Percentiles rank a stretch among this genome's conserved stretches.
These are phyloP conservation scores for Pleurotus tuber-regium DNA, from an alignment of 768 basidiomycete species.

Conservation along the genomic window DNA sequence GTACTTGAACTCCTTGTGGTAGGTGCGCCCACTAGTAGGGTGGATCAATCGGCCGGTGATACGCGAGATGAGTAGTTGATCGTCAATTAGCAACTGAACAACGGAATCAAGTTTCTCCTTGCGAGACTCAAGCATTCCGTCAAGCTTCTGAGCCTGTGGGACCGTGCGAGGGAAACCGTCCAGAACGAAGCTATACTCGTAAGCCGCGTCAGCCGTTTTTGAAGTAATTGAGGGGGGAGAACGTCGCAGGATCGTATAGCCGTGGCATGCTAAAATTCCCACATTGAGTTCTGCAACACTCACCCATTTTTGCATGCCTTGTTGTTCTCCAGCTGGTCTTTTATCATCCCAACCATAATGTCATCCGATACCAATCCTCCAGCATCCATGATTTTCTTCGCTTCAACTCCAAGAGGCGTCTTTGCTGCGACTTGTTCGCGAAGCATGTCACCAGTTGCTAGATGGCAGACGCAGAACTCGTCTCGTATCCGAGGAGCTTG, in stretches of 20 bases:
- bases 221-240: background rate
- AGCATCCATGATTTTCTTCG: constrained; percentile 97
- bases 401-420: constrained; percentile 84
- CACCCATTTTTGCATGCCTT: constrained; percentile 93
- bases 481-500: constrained; percentile 93
- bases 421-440: constrained; percentile 88
- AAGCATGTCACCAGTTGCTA: constrained; percentile 99
- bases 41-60: constrained; percentile 97
- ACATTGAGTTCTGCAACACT: constrained; percentile 25
- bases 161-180: constrained; percentile 99
- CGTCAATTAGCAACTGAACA: constrained; percentile 88
- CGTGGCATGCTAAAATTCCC: background rate
- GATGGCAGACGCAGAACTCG: constrained; percentile 94
- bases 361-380: constrained; percentile 96
- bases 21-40: constrained; percentile 83
- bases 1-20: constrained; percentile 94
- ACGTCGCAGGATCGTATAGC: background rate
- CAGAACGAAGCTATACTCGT: constrained; percentile 77
- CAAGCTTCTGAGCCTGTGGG: constrained; percentile 94
- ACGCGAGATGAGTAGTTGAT: constrained; percentile 93
- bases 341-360: constrained; percentile 97
- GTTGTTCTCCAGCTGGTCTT: constrained; percentile 93
- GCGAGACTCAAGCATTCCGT: constrained; percentile 78
- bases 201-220: background rate
- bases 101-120: constrained; percentile 92